Base-by-base conservation (phyloP, 2,329 filamentous ascomycete genomes). In the Reticulascus tulasneorum region DNA sequence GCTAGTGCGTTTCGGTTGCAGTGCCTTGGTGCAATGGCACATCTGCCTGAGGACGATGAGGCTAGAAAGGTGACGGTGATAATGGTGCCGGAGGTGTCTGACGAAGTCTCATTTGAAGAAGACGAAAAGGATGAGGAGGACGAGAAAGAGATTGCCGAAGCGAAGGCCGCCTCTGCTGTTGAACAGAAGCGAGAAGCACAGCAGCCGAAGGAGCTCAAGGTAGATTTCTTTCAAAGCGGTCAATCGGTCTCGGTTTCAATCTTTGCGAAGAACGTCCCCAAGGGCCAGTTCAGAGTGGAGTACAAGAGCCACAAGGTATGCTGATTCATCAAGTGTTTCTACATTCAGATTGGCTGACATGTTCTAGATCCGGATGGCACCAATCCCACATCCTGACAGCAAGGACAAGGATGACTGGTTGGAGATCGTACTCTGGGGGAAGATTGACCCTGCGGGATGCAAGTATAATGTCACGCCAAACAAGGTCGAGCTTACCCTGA, bases 401-500 rank as follows among this genome's bases (percentile, higher is more conserved):
- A n/a, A n/a, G n/a, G 44, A 42, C 20, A 34, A 46, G 24, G 38
- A 44, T 7, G 37, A 37, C 19, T 37, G 25, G 29, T 46, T 36
- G 32, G 37, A 42, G 17, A 42, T 46, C 13, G 30, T 24, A 6
- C 75, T 91, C 4, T 88, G 73, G 56, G 77, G 73, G 11, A 56
- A 72, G 9, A 79, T 94, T 49, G 74, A 86, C 34, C 60, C 77
- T 1, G 51, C 69, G 2, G 60, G 70, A 21, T 87, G 79, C 15
- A 82, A 70, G 28, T 77, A 67, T 47, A 74, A 69, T 2, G 75
- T 94, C 35, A 82, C 84, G 26, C 71, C 83, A 2, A 87, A 80
- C 52, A 95, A 95, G 58, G 72, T 94, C 35, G 89, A 94, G 58
- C 66, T 95, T 23, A 73, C 67, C 9, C 71, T 95, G 12, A 72